These are phyloP conservation scores for Bacidia rubella DNA, from an alignment of 495 filamentous ascomycete species.

Conservation along the genomic window DNA sequence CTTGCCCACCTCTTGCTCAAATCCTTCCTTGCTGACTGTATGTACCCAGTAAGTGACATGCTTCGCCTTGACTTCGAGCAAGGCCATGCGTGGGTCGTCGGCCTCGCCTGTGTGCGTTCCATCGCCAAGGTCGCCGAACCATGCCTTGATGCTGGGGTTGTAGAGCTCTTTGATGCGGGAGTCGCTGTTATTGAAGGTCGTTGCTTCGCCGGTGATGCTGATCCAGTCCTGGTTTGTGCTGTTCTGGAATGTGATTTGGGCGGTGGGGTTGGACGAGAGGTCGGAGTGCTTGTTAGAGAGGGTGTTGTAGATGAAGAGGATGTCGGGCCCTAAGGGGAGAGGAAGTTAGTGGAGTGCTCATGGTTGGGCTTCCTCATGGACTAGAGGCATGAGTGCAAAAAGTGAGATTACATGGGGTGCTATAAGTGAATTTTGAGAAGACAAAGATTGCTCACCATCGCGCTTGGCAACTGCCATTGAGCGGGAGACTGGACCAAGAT, in stretches of 20 bases:
- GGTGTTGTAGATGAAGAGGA: conserved; percentile 33
- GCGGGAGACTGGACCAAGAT: conserved; percentile 26
- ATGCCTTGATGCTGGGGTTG: conserved; percentile 20
- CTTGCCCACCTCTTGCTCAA: conserved; percentile 19
- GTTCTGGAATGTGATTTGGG: conserved; percentile 30
- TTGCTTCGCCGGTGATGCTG: conserved; percentile 23
- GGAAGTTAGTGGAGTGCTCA: background rate
- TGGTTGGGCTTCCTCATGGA: no score
- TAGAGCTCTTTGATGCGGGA: conserved; percentile 31
- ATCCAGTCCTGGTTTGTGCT: conserved; percentile 27
- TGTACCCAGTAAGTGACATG: conserved; percentile 21
- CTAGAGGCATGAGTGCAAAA: background rate
- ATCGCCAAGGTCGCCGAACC: conserved; percentile 34
- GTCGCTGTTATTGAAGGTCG: conserved; percentile 22
- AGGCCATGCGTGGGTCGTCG: conserved; percentile 32
- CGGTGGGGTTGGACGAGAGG: conserved; percentile 21
- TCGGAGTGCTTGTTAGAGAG: conserved; percentile 31
- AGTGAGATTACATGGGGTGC: background rate
- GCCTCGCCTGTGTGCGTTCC: conserved; percentile 26
- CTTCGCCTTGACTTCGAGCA: conserved; percentile 51
- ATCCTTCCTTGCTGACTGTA: conserved; percentile 13
- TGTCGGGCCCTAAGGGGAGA: conserved; percentile 24
- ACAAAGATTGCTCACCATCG: background rate
- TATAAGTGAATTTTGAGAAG: background rate
- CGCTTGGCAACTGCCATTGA: conserved; percentile 30